phyloP scores from a whole-genome alignment of 164 flowering plant genomes.

The Tetracentron sinense region DNA sequence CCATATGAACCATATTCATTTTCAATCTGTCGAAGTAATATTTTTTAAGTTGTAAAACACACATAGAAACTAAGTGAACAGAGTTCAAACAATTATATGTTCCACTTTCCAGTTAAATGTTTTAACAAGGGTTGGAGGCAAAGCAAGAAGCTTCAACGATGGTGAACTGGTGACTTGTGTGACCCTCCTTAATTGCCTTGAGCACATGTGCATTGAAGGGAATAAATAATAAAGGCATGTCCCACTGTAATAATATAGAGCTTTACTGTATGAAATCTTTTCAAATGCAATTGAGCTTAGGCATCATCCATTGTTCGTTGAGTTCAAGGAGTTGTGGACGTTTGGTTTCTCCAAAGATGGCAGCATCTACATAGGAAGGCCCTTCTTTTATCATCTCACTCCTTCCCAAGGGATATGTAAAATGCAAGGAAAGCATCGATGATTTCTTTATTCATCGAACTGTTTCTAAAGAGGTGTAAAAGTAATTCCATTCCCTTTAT shows the following conservation, averaged over 20 bases:
- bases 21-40: conserved; percentile 62
- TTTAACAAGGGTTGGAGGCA: neutral
- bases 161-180: neutral
- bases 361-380: neutral
- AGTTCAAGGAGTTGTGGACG: neutral
- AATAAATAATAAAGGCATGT: too few relatives aligned
- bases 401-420: too few relatives aligned
- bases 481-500: too few relatives aligned
- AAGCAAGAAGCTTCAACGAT: neutral
- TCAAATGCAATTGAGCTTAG: neutral
- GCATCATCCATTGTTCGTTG: neutral
- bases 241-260: neutral
- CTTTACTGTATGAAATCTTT: neutral
- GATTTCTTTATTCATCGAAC: too few relatives aligned
- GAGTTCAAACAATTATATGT: neutral
- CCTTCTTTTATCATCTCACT: neutral
- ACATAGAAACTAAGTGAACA: neutral
- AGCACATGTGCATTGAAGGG: neutral
- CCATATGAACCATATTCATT: conserved; percentile 97
- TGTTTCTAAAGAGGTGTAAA: too few relatives aligned
- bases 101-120: too few relatives aligned
- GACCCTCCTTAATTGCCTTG: neutral
- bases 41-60: neutral
- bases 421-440: too few relatives aligned
- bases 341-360: neutral